Evolutionary conservation across 306 rosid species (phyloP).

Genomic region (Herpetospermum pedunculosum): DNA sequence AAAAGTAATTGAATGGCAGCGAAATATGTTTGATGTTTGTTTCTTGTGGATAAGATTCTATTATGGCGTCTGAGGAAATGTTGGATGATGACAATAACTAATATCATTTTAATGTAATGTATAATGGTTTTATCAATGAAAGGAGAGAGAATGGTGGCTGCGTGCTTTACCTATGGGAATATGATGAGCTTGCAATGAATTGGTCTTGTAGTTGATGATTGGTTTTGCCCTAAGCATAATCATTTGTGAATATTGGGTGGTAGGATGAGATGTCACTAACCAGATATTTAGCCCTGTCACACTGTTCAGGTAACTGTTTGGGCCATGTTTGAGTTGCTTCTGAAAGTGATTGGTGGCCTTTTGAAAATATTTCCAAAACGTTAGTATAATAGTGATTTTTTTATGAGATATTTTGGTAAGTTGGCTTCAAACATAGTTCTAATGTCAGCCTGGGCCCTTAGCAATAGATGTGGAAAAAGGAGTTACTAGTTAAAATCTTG

Average conservation of each 20-base stretch:
- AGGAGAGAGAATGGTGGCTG: not conserved
- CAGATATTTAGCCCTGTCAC: not conserved
- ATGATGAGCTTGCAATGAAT: not conserved
- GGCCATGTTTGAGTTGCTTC: not conserved
- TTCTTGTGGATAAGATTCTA: not conserved
- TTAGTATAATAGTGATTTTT: not conserved
- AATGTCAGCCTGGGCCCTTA: constrained; percentile 2
- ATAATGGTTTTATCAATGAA: not conserved
- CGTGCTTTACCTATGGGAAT: not conserved
- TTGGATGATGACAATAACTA: not conserved
- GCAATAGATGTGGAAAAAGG: not conserved
- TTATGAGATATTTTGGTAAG: not conserved
- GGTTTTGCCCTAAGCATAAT: not conserved
- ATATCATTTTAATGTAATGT: not conserved
- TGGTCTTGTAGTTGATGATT: not conserved
- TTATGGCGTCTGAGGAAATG: not conserved
- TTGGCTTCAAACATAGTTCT: not conserved
- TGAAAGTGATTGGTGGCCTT: not conserved
- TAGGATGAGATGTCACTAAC: constrained; percentile 1
- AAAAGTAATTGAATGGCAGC: not conserved
- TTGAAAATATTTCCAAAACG: not conserved
- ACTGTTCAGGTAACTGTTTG: not conserved
- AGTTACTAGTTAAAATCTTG: not conserved
- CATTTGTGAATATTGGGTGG: not conserved
- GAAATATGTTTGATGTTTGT: not conserved